Base-by-base conservation (phyloP, 768 basidiomycete species). In the Lactarius pseudohatsudake region DNA sequence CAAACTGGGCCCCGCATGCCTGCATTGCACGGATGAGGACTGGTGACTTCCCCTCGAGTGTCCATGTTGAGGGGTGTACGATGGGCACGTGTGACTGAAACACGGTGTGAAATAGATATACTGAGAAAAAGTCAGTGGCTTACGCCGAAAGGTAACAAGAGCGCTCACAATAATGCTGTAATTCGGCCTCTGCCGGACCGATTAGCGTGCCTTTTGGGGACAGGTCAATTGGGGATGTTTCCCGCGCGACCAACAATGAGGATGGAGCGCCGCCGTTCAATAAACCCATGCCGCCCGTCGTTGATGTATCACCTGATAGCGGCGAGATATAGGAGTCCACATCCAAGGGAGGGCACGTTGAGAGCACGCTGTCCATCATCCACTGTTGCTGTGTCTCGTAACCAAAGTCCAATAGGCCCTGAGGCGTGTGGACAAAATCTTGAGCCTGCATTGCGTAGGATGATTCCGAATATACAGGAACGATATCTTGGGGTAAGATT, bases 1-100 rank as follows among this genome's bases (percentile, higher is more conserved):
- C 81, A 72, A 80, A 83, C 55, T 82, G 78, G 50, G 81, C 87
- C 70, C 82, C 87, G 72, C 80, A 85, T 40, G 81, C 83, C 72
- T 81, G 81, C 84, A 82, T 84, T 32, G 79, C 78, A 36, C 76
- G 81, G 57, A 83, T 71, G 60, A 83, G 80, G 71, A 82, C 76
- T 26, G 76, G 77, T 53, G 80, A 81, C 66, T 82, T 84, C 61
- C 74, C 78, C 40, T 79, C 81, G 71, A 75, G 71, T 28, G 73
- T 79, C 81, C 81, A 85, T 40, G 81, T 86, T 57, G 80, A 74
- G 22, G 74, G 75, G 72, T 81, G 86, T n/a, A 85, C 78, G 67
- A 82, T 78, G 57, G 82, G 82, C 64, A 84, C 77, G 72, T 87
- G 83, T 38, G 73, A 71, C 61, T 74, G 78, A 72, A 82, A 82